phyloP scores from a whole-genome alignment of 495 filamentous ascomycete species.

The Zalerion maritima region DNA sequence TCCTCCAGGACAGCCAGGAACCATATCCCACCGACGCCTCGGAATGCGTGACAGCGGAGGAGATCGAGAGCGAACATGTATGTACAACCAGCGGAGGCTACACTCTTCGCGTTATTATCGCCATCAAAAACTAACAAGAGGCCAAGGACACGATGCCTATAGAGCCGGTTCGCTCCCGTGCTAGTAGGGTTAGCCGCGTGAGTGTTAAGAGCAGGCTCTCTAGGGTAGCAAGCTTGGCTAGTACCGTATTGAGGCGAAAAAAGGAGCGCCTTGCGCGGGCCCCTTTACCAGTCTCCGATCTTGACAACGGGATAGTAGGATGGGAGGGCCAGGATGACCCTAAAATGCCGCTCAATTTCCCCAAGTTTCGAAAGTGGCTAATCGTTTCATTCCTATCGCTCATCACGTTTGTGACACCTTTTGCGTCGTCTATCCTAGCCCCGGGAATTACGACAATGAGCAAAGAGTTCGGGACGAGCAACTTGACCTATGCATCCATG shows the following conservation, averaged over 20 bases:
- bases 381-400: slow-evolving; percentile 46
- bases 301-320: slow-evolving; percentile 33
- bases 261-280: neutral
- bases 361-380: slow-evolving; percentile 47
- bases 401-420: slow-evolving; percentile 46
- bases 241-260: slow-evolving; percentile 2
- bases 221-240: neutral
- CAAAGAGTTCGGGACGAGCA: slow-evolving; percentile 33
- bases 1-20: neutral
- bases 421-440: slow-evolving; percentile 52
- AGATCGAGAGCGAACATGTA: neutral
- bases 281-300: slow-evolving; percentile 15
- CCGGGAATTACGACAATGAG: slow-evolving; percentile 41
- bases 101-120: too few relatives aligned
- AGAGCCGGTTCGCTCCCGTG: too few relatives aligned
- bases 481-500: slow-evolving; percentile 29
- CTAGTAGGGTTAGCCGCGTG: too few relatives aligned
- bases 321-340: slow-evolving; percentile 55
- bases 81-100: too few relatives aligned
- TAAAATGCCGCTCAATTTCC: slow-evolving; percentile 58
- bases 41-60: slow-evolving; percentile 1
- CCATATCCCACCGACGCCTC: neutral
- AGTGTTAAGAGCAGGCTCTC: neutral
- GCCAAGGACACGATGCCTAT: neutral
- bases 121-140: neutral